phyloP scores from a whole-genome alignment of 2,329 filamentous ascomycete species.

The Penicillium hesseltinei region DNA sequence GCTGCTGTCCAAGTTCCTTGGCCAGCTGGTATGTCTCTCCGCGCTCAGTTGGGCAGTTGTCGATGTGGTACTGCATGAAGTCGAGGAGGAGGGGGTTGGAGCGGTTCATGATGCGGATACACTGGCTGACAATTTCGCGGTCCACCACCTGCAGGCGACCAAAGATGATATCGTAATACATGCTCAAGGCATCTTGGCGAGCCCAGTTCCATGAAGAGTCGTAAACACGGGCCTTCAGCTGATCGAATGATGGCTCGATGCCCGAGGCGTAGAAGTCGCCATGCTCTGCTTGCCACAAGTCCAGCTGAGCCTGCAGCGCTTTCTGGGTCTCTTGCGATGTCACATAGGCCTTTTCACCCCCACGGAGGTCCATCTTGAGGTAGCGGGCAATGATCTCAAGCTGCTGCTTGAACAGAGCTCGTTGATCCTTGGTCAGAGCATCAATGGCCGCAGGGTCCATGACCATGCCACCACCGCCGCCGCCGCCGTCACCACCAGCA shows the following conservation, averaged over 20 bases:
- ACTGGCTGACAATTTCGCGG: constrained; percentile 96
- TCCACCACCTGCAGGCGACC: constrained; percentile 89
- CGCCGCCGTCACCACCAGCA: constrained; percentile 69
- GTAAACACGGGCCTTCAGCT: constrained; percentile 91
- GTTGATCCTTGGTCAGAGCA: constrained; percentile 94
- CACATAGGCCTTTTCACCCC: constrained; percentile 92
- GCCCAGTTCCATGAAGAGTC: constrained; percentile 99
- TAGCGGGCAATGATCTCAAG: constrained; percentile 93
- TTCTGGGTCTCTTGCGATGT: constrained; percentile 80
- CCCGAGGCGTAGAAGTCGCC: constrained; percentile 94
- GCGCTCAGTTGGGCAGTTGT: constrained; percentile 94
- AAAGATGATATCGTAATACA: constrained; percentile 99
- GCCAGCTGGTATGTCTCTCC: constrained; percentile 98
- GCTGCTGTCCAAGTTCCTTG: constrained; percentile 85
- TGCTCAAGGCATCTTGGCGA: constrained; percentile 91
- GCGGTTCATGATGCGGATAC: constrained; percentile 98
- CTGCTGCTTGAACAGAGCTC: constrained; percentile 95
- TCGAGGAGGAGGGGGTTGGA: constrained; percentile 94
- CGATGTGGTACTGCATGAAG: constrained; percentile 99
- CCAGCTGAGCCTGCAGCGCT: constrained; percentile 85
- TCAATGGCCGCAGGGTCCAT: constrained; percentile 98
- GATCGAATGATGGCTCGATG: constrained; percentile 90
- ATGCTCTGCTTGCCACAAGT: constrained; percentile 93
- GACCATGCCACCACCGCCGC: constrained; percentile 84
- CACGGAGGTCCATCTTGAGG: constrained; percentile 92